A percentile compares a stretch with the other conserved stretches of the same genome.
Evolutionary conservation across 2,329 filamentous ascomycete species (phyloP).

Genomic region (Grosmannia serpens): DNA sequence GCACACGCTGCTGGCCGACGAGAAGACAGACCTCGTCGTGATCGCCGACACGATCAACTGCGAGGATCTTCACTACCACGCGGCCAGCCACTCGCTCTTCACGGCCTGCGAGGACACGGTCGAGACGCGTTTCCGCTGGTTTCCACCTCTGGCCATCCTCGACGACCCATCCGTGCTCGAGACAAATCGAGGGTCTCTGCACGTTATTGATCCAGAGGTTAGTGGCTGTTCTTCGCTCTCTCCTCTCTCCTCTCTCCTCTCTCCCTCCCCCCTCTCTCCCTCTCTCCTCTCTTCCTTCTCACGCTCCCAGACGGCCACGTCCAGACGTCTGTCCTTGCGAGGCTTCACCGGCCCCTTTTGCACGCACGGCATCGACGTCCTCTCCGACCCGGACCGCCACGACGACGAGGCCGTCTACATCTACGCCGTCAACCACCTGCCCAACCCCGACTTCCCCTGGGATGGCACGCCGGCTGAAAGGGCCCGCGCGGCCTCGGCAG

Average conservation of each 20-base stretch:
- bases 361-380: slow-evolving; percentile 50
- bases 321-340: slow-evolving; percentile 37
- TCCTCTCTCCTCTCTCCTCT: not conserved
- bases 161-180: slow-evolving; percentile 24
- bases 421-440: slow-evolving; percentile 48
- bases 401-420: slow-evolving; percentile 38
- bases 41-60: slow-evolving; percentile 44
- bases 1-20: not conserved
- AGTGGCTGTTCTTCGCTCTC: slow-evolving; percentile 7
- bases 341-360: slow-evolving; percentile 41
- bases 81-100: slow-evolving; percentile 35
- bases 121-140: slow-evolving; percentile 35
- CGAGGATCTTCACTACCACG: slow-evolving; percentile 48
- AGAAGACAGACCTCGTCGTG: slow-evolving; percentile 19
- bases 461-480: not conserved
- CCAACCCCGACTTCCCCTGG: slow-evolving; percentile 25
- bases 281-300: not conserved
- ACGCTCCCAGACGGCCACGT: not conserved
- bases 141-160: slow-evolving; percentile 33
- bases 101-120: slow-evolving; percentile 41
- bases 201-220: slow-evolving; percentile 43
- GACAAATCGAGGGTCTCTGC: slow-evolving; percentile 30
- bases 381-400: slow-evolving; percentile 31
- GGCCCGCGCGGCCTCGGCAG: not conserved
- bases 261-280: not conserved